Conservation (phyloP, 108 stramenopile species). For the Pseudonitzschia multiseries region DNA sequence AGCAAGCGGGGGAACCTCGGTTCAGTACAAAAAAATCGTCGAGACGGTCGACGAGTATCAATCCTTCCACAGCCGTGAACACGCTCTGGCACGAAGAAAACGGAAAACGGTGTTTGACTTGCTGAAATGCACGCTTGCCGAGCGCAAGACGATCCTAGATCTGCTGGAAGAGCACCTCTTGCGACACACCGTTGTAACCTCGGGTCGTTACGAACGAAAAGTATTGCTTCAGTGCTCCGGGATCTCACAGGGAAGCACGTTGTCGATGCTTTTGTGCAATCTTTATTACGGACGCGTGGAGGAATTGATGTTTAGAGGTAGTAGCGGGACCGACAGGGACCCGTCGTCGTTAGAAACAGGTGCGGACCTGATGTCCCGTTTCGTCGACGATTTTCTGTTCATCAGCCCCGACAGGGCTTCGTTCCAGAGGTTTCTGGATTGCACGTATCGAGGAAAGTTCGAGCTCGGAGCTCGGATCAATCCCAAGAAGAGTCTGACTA, state of each 20-base stretch:
- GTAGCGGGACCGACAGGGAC: slow-evolving; percentile 10
- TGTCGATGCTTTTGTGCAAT: slow-evolving; percentile 89
- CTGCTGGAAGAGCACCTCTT: slow-evolving; percentile 69
- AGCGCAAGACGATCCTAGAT: slow-evolving; percentile 45
- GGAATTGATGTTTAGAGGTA: slow-evolving; percentile 50
- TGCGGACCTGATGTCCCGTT: slow-evolving; percentile 54
- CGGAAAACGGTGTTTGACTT: slow-evolving; percentile 19
- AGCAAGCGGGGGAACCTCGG: slow-evolving; percentile 10
- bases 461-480: slow-evolving; percentile 75
- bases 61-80: slow-evolving; percentile 12
- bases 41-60: slow-evolving; percentile 9
- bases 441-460: slow-evolving; percentile 53
- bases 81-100: neutral
- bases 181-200: slow-evolving; percentile 60
- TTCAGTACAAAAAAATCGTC: slow-evolving; percentile 15
- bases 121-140: slow-evolving; percentile 38
- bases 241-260: slow-evolving; percentile 87
- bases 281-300: slow-evolving; percentile 90
- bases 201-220: slow-evolving; percentile 48
- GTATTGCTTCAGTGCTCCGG: slow-evolving; percentile 67
- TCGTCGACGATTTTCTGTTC: slow-evolving; percentile 88
- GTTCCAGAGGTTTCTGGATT: slow-evolving; percentile 52
- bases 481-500: slow-evolving; percentile 57
- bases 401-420: slow-evolving; percentile 46
- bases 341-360: neutral